phyloP scores from a whole-genome alignment of 768 basidiomycete genomes.

The Tricholoma sp. region DNA sequence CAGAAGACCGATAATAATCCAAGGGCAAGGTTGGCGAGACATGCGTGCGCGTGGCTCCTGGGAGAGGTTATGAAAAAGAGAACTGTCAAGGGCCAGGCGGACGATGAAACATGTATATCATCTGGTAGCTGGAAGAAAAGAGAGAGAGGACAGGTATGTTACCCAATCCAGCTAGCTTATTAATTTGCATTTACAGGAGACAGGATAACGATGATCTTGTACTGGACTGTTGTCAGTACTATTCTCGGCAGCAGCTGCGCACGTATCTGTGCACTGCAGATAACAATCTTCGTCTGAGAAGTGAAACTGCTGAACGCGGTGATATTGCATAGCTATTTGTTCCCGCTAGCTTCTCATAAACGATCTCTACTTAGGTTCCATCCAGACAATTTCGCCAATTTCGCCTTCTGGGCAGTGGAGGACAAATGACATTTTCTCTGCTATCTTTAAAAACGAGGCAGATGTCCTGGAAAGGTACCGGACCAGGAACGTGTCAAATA shows the following conservation, averaged over 20 bases:
- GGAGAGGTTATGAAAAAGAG: constrained; percentile 53
- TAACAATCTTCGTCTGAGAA: constrained; percentile 56
- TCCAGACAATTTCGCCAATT: constrained; percentile 33
- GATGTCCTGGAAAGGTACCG: background rate
- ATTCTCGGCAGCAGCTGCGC: constrained; percentile 44
- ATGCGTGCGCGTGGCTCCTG: constrained; percentile 65
- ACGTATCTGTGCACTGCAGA: constrained; percentile 68
- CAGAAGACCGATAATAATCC: constrained; percentile 39
- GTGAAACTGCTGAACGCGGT: constrained; percentile 29
- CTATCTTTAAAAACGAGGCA: constrained; percentile 34
- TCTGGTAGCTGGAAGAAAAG: constrained; percentile 58
- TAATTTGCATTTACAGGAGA: background rate
- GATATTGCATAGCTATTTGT: constrained; percentile 13
- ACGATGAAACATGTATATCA: constrained; percentile 56
- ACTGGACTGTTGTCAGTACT: constrained; percentile 63
- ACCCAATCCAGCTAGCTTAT: background rate
- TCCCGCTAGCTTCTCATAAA: background rate
- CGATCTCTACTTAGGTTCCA: constrained; percentile 18
- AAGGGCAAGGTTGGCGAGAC: constrained; percentile 61
- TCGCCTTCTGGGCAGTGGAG: constrained; percentile 32
- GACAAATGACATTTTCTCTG: constrained; percentile 49
- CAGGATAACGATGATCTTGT: constrained; percentile 63
- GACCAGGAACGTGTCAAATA: background rate
- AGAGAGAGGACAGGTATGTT: constrained; percentile 39
- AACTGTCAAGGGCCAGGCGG: constrained; percentile 55